Conservation (phyloP, 73 alveolate species). For the Paramecium sexaurelia region DNA sequence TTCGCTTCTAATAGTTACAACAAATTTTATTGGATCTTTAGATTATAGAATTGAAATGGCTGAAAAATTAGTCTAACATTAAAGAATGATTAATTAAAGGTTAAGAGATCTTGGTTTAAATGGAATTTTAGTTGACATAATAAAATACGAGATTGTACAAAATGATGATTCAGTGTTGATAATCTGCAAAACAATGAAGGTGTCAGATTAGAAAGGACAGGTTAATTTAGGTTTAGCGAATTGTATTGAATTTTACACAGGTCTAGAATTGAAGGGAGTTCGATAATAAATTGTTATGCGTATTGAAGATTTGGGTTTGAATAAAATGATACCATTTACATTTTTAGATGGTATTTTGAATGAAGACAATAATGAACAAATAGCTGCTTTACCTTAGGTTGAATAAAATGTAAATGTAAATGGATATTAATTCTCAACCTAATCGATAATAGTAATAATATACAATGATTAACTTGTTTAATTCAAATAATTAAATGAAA, state of each 20-base stretch:
- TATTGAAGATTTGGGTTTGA: neutral
- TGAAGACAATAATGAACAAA: neutral
- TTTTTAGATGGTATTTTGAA: neutral
- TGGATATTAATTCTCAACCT: neutral
- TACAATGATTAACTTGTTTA: neutral
- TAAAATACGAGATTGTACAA: neutral
- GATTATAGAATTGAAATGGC: neutral
- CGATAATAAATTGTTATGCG: neutral
- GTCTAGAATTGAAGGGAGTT: constrained; percentile 28
- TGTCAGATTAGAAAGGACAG: neutral
- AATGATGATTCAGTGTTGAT: neutral
- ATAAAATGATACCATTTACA: constrained; percentile 48
- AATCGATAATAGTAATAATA: neutral
- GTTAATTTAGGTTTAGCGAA: constrained; percentile 13
- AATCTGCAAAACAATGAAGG: neutral
- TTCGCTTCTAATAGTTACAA: neutral
- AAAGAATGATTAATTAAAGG: neutral
- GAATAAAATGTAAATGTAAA: neutral
- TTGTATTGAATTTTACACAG: constrained; percentile 17
- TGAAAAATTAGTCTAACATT: constrained; percentile 5
- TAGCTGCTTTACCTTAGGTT: neutral
- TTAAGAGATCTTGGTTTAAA: constrained; percentile 26
- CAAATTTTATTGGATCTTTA: neutral
- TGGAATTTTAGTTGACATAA: constrained; percentile 37
- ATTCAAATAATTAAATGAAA: neutral